Evolutionary conservation across 2,329 filamentous ascomycete species (phyloP), one percentile per base, ranked within the genome.

Genomic region (Ceratocystis lukuohia): DNA sequence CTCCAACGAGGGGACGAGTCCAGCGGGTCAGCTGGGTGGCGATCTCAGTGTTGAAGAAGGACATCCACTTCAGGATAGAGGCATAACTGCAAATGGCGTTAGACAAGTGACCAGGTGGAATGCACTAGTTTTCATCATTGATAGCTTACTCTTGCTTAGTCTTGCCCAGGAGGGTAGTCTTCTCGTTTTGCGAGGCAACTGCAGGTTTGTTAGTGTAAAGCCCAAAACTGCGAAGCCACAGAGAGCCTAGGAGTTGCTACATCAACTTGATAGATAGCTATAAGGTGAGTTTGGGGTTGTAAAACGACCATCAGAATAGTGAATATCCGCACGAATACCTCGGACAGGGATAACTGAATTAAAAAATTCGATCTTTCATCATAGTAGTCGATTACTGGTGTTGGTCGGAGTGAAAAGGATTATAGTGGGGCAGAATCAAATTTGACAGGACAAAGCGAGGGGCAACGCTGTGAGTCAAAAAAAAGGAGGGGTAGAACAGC

Each of bases 101-200:
- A 66, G 65, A 5, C 33, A 22, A 50, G 5, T 45, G 48, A 15
- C 15, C 17, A 6, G 41, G 7, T 46, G 30, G 22, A 56, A 15
- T 5, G n/a, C n/a, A 17, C 37, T 1, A 33, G 3, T 50, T 59
- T 41, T 15, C 10, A 41, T 41, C 15, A n/a, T 59, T n/a, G 48
- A 15, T 2, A 28, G 76, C 82, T 77, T 80, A 91, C 86, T 99
- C 94, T 84, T 99, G 93, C 88, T 99, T 99, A 81, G 92, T 99
- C 88, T 97, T 97, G 76, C 94, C 94, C 74, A 99, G 87, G 71
- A 99, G 91, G 72, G 91, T 95, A 74, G 94, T 99, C 88, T 97
- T 97, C 88, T 97, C 94, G 79, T 99, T 99, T 82, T 99, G 94
- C 73, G 94, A 97, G 74, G 94, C 91, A 77, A 99, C 94, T 97